These are phyloP conservation scores for Ophiognomonia clavigignenti-juglandacearum DNA, from an alignment of 2,329 filamentous ascomycete species.

Conservation along the genomic window DNA sequence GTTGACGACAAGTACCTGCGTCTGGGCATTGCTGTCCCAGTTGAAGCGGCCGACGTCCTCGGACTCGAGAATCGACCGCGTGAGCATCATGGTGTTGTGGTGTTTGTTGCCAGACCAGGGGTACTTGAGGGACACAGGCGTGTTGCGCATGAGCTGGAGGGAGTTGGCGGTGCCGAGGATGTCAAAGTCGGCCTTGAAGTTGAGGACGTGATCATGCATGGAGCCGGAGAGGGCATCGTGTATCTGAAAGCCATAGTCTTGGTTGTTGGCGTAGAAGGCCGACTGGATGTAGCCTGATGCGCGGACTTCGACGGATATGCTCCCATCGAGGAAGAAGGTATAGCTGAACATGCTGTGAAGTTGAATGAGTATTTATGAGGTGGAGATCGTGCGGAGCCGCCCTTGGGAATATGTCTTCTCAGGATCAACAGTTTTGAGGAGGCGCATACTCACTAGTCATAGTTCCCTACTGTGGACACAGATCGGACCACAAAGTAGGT, in stretches of 20 bases:
- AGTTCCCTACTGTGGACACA: slow-evolving; percentile 49
- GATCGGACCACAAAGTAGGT: slow-evolving; percentile 40
- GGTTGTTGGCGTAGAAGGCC: slow-evolving; percentile 39
- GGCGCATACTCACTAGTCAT: slow-evolving; percentile 37
- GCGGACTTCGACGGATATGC: slow-evolving; percentile 44
- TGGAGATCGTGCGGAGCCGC: neutral
- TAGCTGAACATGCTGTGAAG: slow-evolving; percentile 38
- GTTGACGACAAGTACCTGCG: slow-evolving; percentile 48
- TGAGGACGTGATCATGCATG: slow-evolving; percentile 53
- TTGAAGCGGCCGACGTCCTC: slow-evolving; percentile 41
- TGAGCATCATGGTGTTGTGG: slow-evolving; percentile 48
- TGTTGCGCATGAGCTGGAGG: slow-evolving; percentile 30
- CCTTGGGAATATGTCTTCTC: no score
- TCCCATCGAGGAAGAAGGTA: slow-evolving; percentile 46
- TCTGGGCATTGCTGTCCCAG: slow-evolving; percentile 42
- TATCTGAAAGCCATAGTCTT: slow-evolving; percentile 45
- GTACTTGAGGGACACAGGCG: slow-evolving; percentile 31
- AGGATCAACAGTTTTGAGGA: neutral
- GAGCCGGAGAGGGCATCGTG: slow-evolving; percentile 41
- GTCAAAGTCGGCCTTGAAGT: slow-evolving; percentile 51
- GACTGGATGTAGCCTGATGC: slow-evolving; percentile 51
- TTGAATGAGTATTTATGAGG: neutral
- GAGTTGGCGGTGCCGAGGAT: slow-evolving; percentile 43
- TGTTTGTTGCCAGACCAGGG: slow-evolving; percentile 43
- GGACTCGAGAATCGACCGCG: slow-evolving; percentile 34